Conservation (phyloP, 2,329 filamentous ascomycete species). For the Lecanicillium sp. region DNA sequence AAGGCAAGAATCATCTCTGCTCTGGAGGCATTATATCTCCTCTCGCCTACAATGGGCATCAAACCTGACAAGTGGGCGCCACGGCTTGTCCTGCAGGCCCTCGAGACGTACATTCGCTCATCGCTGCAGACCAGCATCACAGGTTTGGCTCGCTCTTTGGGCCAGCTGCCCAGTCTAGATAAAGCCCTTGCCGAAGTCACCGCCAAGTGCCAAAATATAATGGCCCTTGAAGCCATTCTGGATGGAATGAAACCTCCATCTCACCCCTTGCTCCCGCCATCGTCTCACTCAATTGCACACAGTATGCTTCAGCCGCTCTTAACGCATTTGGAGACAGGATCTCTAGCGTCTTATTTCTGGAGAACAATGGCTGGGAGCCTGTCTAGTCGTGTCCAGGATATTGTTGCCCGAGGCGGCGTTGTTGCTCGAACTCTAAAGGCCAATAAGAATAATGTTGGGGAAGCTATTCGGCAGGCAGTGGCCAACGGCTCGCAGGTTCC, state of each 20-base stretch:
- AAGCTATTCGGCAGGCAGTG: slow-evolving; percentile 78
- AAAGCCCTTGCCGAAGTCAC: slow-evolving; percentile 75
- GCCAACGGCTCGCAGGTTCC: slow-evolving; percentile 67
- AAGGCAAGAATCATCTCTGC: slow-evolving; percentile 68
- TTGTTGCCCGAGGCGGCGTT: slow-evolving; percentile 74
- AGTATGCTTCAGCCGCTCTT: slow-evolving; percentile 67
- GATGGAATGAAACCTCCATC: slow-evolving; percentile 56
- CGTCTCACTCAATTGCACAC: slow-evolving; percentile 24
- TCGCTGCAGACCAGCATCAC: slow-evolving; percentile 73
- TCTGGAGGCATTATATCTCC: slow-evolving; percentile 67
- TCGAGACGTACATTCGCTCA: slow-evolving; percentile 77
- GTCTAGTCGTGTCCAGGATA: slow-evolving; percentile 72
- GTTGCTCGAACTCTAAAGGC: slow-evolving; percentile 72
- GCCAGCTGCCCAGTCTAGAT: slow-evolving; percentile 74
- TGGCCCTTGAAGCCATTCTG: slow-evolving; percentile 77
- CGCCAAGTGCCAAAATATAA: slow-evolving; percentile 79
- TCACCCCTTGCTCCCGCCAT: slow-evolving; percentile 54
- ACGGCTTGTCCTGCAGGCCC: slow-evolving; percentile 62
- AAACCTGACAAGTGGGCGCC: slow-evolving; percentile 55
- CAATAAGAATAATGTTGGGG: slow-evolving; percentile 66
- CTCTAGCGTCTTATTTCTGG: slow-evolving; percentile 89
- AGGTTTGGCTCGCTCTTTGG: slow-evolving; percentile 65
- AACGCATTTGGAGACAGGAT: slow-evolving; percentile 75
- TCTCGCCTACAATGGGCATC: slow-evolving; percentile 58
- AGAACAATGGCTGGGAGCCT: slow-evolving; percentile 75